A percentile compares a stretch with the other conserved stretches of the same genome.
phyloP scores from a whole-genome alignment of 1,284 basidiomycete genomes.

The Rhodotorula sp. region DNA sequence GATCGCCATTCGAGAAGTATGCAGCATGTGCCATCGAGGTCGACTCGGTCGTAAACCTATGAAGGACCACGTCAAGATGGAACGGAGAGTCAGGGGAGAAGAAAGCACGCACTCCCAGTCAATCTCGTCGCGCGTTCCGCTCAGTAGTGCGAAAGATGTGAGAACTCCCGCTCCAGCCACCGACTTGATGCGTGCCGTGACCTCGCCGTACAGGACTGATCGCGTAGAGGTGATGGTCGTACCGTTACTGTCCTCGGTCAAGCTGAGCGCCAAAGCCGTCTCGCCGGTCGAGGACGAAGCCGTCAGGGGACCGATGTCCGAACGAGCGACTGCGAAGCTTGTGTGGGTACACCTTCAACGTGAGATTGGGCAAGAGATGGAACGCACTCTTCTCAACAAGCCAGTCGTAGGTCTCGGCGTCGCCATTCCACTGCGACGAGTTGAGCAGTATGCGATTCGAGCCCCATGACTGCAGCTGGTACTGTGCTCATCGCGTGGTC shows the following conservation, averaged over 20 bases:
- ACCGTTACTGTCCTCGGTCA: constrained; percentile 54
- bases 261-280: constrained; percentile 8
- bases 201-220: constrained; percentile 75
- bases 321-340: constrained; percentile 7
- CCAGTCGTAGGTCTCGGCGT: constrained; percentile 63
- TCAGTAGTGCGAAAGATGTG: constrained; percentile 60
- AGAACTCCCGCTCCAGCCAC: constrained; percentile 68
- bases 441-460: constrained; percentile 63
- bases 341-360: not conserved
- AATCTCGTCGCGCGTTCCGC: constrained; percentile 61
- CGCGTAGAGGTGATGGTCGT: constrained; percentile 74
- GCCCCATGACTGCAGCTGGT: constrained; percentile 61
- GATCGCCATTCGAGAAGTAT: constrained; percentile 9
- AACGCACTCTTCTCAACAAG: constrained; percentile 63
- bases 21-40: not conserved
- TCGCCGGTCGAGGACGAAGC: not conserved
- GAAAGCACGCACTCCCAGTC: constrained; percentile 72
- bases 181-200: constrained; percentile 66
- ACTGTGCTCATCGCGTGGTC: constrained; percentile 50
- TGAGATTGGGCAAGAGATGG: too few relatives aligned
- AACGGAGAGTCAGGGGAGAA: not conserved
- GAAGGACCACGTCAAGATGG: not conserved
- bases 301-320: not conserved
- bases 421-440: constrained; percentile 66
- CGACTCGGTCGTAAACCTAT: constrained; percentile 13